Evolutionary conservation across 2,329 filamentous ascomycete genomes (phyloP), one percentile per base, ranked within the genome.

Genomic region (Paraconiothyrium brasiliense): DNA sequence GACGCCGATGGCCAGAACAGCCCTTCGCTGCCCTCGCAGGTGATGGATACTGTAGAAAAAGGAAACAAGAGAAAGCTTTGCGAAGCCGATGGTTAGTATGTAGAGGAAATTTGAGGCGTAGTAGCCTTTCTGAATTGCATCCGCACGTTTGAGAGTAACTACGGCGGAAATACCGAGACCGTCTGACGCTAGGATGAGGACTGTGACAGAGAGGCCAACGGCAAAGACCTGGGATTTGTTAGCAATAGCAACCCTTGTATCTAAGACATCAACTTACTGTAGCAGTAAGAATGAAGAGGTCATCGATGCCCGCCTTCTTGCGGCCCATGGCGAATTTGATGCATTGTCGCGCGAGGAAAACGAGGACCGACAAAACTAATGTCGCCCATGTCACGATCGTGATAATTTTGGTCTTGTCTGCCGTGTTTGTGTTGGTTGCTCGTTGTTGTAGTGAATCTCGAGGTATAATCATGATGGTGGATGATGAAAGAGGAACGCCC

Each of bases 101-200:
- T 78, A 78, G 9, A 78, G 55, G n/a, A 76, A 68, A n/a, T 77
- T 69, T 24, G 71, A 76, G 16, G 69, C 70, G 27, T 78, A 78
- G 59, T 71, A 68, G 7, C 64, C 71, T 57, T 76, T 76, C 65
- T 73, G 72, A 43, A 77, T 64, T 8, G 50, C 48, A 34, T 71
- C 60, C 20, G 64, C 67, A 46, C 68, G 66, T 51, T 61, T 60
- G 22, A 66, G 11, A 9, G 71, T 69, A 32, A 74, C 55, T 4
- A 50, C 35, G 27, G 46, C 61, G 2, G 58, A 30, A 1, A 64
- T 59, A 11, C 72, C 71, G 14, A 76, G 67, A 43, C 73, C 71
- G 24, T 73, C 60, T 2, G 68, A 71, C 4, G 73, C 68, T 7
- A 75, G 64, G 9, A 74, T 54, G 32, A 74, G 57, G 0, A 63